These are phyloP conservation scores for Macrotyloma uniflorum DNA, from an alignment of 306 rosid species.

Conservation along the genomic window DNA sequence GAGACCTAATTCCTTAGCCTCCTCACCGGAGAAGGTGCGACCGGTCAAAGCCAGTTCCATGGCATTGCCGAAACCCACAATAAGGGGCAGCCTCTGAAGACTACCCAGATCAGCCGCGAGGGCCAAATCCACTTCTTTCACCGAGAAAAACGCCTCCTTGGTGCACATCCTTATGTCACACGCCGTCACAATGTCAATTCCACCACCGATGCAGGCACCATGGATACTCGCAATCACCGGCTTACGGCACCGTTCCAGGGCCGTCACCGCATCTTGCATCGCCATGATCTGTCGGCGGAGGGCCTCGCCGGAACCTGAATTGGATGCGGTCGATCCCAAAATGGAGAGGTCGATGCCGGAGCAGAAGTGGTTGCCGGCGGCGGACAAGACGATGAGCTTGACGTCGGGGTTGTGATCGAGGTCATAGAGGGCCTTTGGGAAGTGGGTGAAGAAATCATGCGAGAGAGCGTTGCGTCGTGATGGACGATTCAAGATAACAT, in stretches of 20 bases:
- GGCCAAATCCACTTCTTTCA: constrained; percentile 83
- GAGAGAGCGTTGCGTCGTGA: constrained; percentile 70
- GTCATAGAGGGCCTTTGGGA: constrained; percentile 64
- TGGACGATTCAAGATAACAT: constrained; percentile 69
- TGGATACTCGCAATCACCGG: constrained; percentile 78
- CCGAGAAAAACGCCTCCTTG: constrained; percentile 80
- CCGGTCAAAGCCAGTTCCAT: constrained; percentile 82
- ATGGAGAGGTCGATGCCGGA: constrained; percentile 73
- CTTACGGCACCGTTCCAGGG: constrained; percentile 83
- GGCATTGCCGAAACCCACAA: constrained; percentile 81
- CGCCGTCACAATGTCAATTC: constrained; percentile 71
- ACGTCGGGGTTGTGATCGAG: constrained; percentile 68
- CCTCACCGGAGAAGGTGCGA: constrained; percentile 71
- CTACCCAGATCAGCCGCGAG: constrained; percentile 87
- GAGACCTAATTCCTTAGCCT: constrained; percentile 74
- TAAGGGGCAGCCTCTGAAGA: constrained; percentile 78
- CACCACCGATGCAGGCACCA: constrained; percentile 89
- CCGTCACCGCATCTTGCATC: constrained; percentile 75
- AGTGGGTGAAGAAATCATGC: constrained; percentile 62
- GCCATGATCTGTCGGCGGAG: constrained; percentile 64
- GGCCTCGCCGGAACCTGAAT: constrained; percentile 52
- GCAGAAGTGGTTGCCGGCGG: constrained; percentile 79
- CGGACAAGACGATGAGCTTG: constrained; percentile 70
- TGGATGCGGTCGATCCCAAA: constrained; percentile 21
- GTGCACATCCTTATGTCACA: constrained; percentile 82